Base-by-base conservation (phyloP, 1,284 basidiomycete genomes). In the Termitomyces sp. region DNA sequence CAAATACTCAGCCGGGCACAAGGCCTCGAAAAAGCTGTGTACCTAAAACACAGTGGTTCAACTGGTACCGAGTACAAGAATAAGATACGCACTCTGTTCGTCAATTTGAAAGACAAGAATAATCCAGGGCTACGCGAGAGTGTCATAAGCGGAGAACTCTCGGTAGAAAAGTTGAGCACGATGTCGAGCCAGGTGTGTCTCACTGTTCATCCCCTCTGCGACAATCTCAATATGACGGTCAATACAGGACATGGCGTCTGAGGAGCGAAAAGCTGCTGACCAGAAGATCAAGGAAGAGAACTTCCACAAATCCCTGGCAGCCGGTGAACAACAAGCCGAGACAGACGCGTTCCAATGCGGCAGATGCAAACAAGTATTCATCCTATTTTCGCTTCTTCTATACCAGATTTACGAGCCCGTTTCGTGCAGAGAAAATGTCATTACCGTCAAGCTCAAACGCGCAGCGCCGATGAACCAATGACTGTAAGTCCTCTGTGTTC, bases 271-370 rank as follows among this genome's bases (percentile, higher is more conserved):
- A 62, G 84, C 86, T 3, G 84, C 87, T 16, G 88, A 94, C 62
- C 81, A 82, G 56, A 88, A 88, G 64, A 89, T 99, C 58, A 81
- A 84, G 51, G 84, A 90, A 61, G 84, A 91, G 54, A 99, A 99
- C 65, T 72, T 99, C 45, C 91, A 94, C 77, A 91, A 94, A 49
- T 88, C 95, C 1, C 84, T 97, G 14, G 92, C 89, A 3, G 96
- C 95, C 0, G 91, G 81, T 13, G 90, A 95, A 59, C 87, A 85
- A 53, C 83, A 91, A 69, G 95, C 96, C 13, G 96, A 99, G 70
- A 99, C 97, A 0, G 93, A 96, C 61, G 93, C 93, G 1, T 99
- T 99, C 88, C 93, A 98, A 68, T 99, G 97, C 65, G 79, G 84
- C 16, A 83, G 91, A 62, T 99, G 96, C 83, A 92, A 91, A 60